These are phyloP conservation scores for Paramicrosporidium saccamoebae DNA, from an alignment of 371 early-diverging fungal genomes.

Conservation along the genomic window DNA sequence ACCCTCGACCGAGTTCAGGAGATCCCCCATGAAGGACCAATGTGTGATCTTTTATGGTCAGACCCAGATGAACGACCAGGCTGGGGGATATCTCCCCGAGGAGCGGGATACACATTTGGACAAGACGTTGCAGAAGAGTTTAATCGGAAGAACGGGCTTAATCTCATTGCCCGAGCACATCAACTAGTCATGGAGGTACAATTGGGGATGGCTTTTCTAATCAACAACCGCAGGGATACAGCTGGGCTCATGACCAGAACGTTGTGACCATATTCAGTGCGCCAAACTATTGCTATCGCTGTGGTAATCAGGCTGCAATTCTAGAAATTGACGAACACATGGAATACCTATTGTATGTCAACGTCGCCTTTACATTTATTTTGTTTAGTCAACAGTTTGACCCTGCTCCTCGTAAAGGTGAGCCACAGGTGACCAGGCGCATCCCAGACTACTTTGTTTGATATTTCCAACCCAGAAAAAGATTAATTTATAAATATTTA, in stretches of 20 bases:
- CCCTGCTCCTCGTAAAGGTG: constrained; percentile 87
- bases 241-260: constrained; percentile 87
- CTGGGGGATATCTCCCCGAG: constrained; percentile 94
- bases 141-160: constrained; percentile 84
- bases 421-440: constrained; percentile 82
- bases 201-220: background rate
- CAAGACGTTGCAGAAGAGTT: constrained; percentile 74
- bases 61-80: constrained; percentile 84
- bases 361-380: constrained; percentile 6
- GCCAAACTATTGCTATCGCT: constrained; percentile 98
- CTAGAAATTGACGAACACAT: constrained; percentile 85
- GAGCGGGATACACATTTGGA: constrained; percentile 96
- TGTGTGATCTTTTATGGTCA: constrained; percentile 82
- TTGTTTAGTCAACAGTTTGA: constrained; percentile 77
- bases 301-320: constrained; percentile 95
- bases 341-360: constrained; percentile 66
- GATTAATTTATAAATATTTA: no score
- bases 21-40: constrained; percentile 94
- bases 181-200: constrained; percentile 92
- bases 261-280: constrained; percentile 96
- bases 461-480: no score
- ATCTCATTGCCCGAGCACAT: constrained; percentile 91
- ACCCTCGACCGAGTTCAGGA: constrained; percentile 87
- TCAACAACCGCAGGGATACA: constrained; percentile 31
- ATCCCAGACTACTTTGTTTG: constrained; percentile 97